phyloP scores from a whole-genome alignment of 257 asterid species.

The Ligustrum vulgare region DNA sequence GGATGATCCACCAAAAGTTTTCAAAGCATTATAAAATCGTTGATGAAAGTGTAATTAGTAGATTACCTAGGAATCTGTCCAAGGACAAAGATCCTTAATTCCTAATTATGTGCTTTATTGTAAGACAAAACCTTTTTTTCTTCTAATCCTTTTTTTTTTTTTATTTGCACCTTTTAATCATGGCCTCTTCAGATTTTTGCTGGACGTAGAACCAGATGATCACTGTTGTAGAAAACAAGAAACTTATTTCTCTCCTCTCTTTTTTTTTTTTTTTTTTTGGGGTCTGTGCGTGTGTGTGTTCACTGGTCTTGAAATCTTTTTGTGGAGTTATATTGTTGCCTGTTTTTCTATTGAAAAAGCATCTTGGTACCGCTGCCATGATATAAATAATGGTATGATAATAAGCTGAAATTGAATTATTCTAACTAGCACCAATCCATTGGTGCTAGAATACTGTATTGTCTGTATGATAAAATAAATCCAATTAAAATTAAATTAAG shows the following conservation, averaged over 20 bases:
- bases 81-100: constrained; percentile 62
- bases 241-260: background rate
- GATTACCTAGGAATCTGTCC: constrained; percentile 55
- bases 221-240: constrained; percentile 14
- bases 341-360: background rate
- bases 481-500: too few relatives aligned
- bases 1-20: constrained; percentile 60
- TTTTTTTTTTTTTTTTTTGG: background rate
- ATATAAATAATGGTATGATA: too few relatives aligned
- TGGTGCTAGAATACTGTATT: too few relatives aligned
- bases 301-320: background rate
- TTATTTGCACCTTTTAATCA: background rate
- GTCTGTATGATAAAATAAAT: too few relatives aligned
- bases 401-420: too few relatives aligned
- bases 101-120: constrained; percentile 15
- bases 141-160: too few relatives aligned
- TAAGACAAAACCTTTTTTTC: background rate
- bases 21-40: constrained; percentile 78
- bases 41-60: constrained; percentile 72
- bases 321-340: background rate
- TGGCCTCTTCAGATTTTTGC: background rate
- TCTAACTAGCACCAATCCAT: too few relatives aligned
- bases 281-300: background rate
- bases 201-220: constrained; percentile 11
- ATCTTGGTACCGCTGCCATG: background rate